Base-by-base conservation (phyloP, 169 alveolate species). In the Plasmodium malariae region DNA sequence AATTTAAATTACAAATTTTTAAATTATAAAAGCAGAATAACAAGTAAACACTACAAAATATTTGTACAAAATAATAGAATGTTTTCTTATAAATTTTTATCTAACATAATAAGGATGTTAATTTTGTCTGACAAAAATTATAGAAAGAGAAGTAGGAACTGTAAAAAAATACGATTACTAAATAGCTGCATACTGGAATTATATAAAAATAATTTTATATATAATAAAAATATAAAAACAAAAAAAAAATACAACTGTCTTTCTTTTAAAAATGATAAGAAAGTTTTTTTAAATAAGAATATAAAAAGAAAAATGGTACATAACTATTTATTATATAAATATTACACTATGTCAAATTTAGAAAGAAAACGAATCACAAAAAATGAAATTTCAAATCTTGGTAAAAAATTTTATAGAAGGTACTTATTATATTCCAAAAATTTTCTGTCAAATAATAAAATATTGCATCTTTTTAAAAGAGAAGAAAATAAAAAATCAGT, bases 1-100 rank as follows among this genome's bases (percentile, higher is more conserved):
- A 83, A 83, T 65, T 83, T 83, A 67, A 83, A 83, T 71, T 60
- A 83, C 30, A 83, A 83, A 54, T 65, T 48, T 83, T 49, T 83
- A 83, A 83, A 83, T 43, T 83, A 83, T 59, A 83, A 83, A 54
- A 68, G 51, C n/a, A 83, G 83, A 67, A 65, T 83, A 54, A 37
- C 74, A 59, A 49, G 72, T 60, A 83, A 67, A 54, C 70, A 68
- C 21, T 83, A 83, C 59, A 48, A 65, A 37, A 49, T 32, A n/a
- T 83, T 67, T 83, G 48, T 24, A n/a, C 37, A 71, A 43, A 83
- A 49, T 45, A 67, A 67, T 26, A 83, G 67, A 67, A 36, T 34
- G 28, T 32, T 6, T 37, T n/a, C 28, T 3, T 51, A n/a, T 21
- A 34, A 40, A 11, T 43, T 12, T 17, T 12, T 45, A 36, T 54